Evolutionary conservation across 306 rosid genomes (phyloP), one percentile per base, ranked within the genome.

Genomic region (Adenanthera pavonina): DNA sequence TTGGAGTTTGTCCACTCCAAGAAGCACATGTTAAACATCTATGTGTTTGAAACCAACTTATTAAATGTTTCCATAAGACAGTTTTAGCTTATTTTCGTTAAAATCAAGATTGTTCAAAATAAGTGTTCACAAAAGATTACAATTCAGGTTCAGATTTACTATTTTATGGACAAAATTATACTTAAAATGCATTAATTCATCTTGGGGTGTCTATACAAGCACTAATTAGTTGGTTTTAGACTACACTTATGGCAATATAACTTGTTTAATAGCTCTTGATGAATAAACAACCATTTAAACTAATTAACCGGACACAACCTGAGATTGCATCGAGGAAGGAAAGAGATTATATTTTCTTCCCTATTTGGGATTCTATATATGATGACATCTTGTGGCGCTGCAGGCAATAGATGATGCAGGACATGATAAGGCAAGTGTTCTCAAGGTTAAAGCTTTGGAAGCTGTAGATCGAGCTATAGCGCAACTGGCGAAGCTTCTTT

Each of bases 331-430:
- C 30, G 1, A 25, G 30, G 30, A 25, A 25, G 30, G 30, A 25
- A 25, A 25, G 30, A 25, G 30, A 25, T 25, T 25, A 25, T 25
- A 25, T 25, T 25, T 0, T 25, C 30, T 25, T 25, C 30, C 30
- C 30, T 25, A 25, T 25, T 56, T 74, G 69, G 59, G 16, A 57
- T 60, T 43, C 80, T 78, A 61, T 68, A 61, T 68, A 47, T 13
- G 75, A 84, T 48, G 51, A 14, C 59, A 10, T 51, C 72, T 81
- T 54, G 20, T 53, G 81, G 69, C 79, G 46, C 76, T 87, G 86
- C 88, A 95, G 99, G 98, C 98, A 77, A 93, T 95, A 71, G 98
- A 95, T 76, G 99, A 95, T 81, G 99, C 97, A 17, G 99, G 99
- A 3, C 98, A 95, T 2, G 99, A 95, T 82, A 95, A 92, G 86